phyloP scores from a whole-genome alignment of 228 moss, liverwort and hornwort genomes.

The Sphagnum fallax region DNA sequence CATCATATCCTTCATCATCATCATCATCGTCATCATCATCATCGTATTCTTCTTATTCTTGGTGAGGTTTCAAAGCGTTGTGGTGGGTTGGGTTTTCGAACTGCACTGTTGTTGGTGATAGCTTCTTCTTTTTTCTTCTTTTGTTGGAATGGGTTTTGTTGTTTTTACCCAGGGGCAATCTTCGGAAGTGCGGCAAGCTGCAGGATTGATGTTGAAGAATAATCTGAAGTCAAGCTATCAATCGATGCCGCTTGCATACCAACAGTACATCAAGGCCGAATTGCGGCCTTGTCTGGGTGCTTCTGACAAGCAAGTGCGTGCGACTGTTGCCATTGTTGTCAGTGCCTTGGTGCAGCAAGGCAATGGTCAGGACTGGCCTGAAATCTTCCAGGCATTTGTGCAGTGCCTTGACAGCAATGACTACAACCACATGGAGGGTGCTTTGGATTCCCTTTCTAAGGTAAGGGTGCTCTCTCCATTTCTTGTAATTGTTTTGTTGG shows the following conservation, averaged over 20 bases:
- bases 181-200: constrained; percentile 91
- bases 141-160: no score
- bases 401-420: constrained; percentile 93
- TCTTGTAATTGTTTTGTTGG: neutral
- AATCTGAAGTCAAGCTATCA: constrained; percentile 86
- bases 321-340: constrained; percentile 86
- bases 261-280: constrained; percentile 90
- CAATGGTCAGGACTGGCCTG: constrained; percentile 91
- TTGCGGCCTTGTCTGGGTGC: constrained; percentile 86
- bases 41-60: no score
- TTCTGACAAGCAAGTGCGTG: constrained; percentile 83
- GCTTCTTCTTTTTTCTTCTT: no score
- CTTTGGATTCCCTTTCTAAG: constrained; percentile 93
- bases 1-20: no score
- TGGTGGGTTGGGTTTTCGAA: no score
- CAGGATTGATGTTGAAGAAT: constrained; percentile 97
- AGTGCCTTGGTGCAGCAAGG: constrained; percentile 94
- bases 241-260: constrained; percentile 65
- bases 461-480: constrained; percentile 15
- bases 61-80: no score
- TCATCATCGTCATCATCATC: no score
- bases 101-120: no score
- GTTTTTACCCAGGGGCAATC: constrained; percentile 67
- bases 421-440: constrained; percentile 98
- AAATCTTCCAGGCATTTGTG: constrained; percentile 82